Percentiles rank a stretch among this genome's conserved stretches.
Conservation (phyloP, 495 filamentous ascomycete genomes). For the Durotheca rogersii region DNA sequence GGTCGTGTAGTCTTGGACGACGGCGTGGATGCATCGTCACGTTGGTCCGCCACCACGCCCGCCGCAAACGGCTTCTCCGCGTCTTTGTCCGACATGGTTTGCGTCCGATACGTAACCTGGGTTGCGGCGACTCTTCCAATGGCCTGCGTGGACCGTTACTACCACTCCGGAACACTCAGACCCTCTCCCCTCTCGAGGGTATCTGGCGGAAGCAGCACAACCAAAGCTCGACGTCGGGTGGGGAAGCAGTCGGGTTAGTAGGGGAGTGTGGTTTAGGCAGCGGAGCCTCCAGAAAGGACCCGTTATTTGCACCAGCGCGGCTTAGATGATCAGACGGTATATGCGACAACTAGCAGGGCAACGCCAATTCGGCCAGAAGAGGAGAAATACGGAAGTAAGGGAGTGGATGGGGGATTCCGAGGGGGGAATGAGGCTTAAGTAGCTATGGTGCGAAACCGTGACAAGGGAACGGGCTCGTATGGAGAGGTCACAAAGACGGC, state of each 20-base stretch:
- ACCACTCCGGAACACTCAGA: no score
- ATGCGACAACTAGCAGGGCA: conserved; percentile 1
- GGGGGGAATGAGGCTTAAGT: background rate
- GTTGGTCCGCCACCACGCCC: conserved; percentile 4
- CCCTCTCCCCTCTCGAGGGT: no score
- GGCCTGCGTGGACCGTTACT: background rate
- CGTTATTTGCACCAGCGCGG: background rate
- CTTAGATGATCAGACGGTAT: no score
- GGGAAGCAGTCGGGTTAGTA: no score
- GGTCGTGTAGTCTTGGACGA: conserved; percentile 21
- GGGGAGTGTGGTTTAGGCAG: no score
- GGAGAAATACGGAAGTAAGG: conserved; percentile 1
- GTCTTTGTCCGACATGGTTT: conserved; percentile 24
- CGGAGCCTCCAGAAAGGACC: conserved; percentile 6
- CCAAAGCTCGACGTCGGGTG: no score
- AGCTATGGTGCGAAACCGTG: no score
- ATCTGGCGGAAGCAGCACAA: no score
- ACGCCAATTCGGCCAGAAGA: background rate
- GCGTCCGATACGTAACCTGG: background rate
- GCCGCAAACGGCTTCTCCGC: conserved; percentile 11
- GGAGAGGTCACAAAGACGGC: background rate
- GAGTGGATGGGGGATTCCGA: background rate
- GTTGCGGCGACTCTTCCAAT: background rate
- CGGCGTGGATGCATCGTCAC: conserved; percentile 3
- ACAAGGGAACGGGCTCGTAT: no score